Evolutionary conservation across 1,284 basidiomycete genomes (phyloP).

Genomic region (Trichosporon inkin): DNA sequence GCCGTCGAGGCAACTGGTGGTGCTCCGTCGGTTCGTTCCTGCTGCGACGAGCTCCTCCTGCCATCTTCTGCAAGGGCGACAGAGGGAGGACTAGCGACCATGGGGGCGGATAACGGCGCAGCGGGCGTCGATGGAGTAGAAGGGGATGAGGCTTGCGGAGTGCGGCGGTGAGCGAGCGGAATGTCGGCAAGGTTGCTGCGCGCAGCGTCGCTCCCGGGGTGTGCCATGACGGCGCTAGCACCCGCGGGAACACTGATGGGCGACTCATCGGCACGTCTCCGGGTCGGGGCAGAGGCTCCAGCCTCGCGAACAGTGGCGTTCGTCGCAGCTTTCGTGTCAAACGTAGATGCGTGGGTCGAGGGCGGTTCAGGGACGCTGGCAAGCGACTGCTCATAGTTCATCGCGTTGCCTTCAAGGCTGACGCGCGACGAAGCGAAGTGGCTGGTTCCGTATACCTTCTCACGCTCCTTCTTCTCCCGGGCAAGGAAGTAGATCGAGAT

Average conservation of each 20-base stretch:
- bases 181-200: constrained; percentile 41
- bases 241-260: background rate
- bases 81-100: constrained; percentile 31
- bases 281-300: constrained; percentile 45
- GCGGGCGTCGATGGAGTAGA: constrained; percentile 28
- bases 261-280: constrained; percentile 32
- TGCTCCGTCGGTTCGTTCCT: constrained; percentile 34
- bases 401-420: constrained; percentile 44
- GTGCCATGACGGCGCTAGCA: constrained; percentile 45
- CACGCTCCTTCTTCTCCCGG: constrained; percentile 89
- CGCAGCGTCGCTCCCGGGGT: constrained; percentile 44
- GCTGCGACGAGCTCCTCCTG: background rate
- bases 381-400: constrained; percentile 67
- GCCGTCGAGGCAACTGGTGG: constrained; percentile 50
- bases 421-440: constrained; percentile 91
- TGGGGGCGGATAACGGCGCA: constrained; percentile 61
- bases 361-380: constrained; percentile 75
- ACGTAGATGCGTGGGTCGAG: constrained; percentile 52
- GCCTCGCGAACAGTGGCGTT: constrained; percentile 2
- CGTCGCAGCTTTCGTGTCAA: background rate
- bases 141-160: constrained; percentile 21
- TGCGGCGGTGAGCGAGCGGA: constrained; percentile 51
- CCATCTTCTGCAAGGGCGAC: background rate
- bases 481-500: constrained; percentile 96
- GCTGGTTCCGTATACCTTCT: constrained; percentile 85